Evolutionary conservation across 1,284 basidiomycete genomes (phyloP), one percentile per base, ranked within the genome.

Genomic region (Microbotryum scabiosae): DNA sequence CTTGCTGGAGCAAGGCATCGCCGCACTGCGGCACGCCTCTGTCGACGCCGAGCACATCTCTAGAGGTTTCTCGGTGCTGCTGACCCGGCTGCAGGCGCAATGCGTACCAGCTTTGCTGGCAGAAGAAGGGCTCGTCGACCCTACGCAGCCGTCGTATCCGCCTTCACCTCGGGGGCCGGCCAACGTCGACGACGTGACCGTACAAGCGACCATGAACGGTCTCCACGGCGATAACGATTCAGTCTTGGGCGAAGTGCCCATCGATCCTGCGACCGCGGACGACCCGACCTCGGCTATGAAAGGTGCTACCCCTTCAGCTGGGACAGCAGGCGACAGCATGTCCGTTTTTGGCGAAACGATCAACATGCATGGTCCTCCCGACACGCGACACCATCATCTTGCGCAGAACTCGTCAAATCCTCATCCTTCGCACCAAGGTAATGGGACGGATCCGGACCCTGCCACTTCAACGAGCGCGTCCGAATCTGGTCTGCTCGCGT

Each of bases 41-140:
- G 55, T 63, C 32, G 66, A 67, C 51, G 54, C 59, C 1, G 56
- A 62, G 44, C 66, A 67, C 57, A 63, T 67, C 49, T 56, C 59
- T 3, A 50, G 63, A 18, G 66, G 63, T 2, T 67, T 67, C 36
- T 59, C 66, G 5, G 63, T 61, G 0, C 59, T 67, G 3, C 61
- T 67, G 18, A 54, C 56, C 5, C 63, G 65, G 2, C 53, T 67
- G 8, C 65, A 67, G 21, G 60, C 62, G 36, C 65, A 67, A 28
- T 67, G 59, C 56, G 63, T 62, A 44, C 65, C 62, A 28, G 62
- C 62, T 5, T 51, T 66, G 14, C 57, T 66, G n/a, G 59, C 61
- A n/a, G 28, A 54, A 26, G 20, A 16, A n/a, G 54, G 45, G 6
- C 26, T 46, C 0, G 44, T 36, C 23, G 41, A 56, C 10, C 45